These are phyloP conservation scores for Clonostachys solani DNA, from an alignment of 2,329 filamentous ascomycete genomes.

Conservation along the genomic window DNA sequence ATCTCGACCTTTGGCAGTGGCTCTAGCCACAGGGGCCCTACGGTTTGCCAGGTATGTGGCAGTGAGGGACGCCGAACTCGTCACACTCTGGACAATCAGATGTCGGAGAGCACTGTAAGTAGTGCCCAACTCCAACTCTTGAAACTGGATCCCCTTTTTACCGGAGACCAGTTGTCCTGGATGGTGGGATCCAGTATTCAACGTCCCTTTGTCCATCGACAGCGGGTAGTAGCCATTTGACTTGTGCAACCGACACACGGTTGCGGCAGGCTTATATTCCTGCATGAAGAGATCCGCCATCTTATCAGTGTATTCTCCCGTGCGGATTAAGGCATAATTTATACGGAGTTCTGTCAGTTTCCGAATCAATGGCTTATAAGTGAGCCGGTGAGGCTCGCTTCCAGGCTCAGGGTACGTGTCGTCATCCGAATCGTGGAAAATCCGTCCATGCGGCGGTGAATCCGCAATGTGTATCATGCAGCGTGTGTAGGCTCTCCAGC, in stretches of 20 bases:
- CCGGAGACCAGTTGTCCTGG: neutral
- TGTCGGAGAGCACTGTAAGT: conserved; percentile 14
- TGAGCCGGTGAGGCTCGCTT: neutral
- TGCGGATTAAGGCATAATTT: neutral
- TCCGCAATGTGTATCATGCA: conserved; percentile 11
- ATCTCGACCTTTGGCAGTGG: neutral
- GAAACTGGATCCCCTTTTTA: conserved; percentile 6
- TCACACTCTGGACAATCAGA: conserved; percentile 20
- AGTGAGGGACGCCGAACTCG: conserved; percentile 21
- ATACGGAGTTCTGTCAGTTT: neutral
- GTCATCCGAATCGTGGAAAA: neutral
- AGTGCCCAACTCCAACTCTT: conserved; percentile 17
- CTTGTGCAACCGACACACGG: neutral
- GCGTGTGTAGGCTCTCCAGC: conserved; percentile 24
- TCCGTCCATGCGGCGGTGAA: conserved; percentile 5
- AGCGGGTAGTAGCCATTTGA: neutral
- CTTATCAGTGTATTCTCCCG: neutral
- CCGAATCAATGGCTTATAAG: neutral
- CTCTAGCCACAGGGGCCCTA: neutral
- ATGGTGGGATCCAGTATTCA: neutral
- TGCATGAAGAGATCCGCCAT: neutral
- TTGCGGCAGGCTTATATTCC: neutral
- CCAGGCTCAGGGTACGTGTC: neutral
- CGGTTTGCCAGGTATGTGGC: conserved; percentile 11
- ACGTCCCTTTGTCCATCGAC: too few species aligned